Evolutionary conservation across 495 filamentous ascomycete species (phyloP).

Genomic region (Aeminium ludgeri): DNA sequence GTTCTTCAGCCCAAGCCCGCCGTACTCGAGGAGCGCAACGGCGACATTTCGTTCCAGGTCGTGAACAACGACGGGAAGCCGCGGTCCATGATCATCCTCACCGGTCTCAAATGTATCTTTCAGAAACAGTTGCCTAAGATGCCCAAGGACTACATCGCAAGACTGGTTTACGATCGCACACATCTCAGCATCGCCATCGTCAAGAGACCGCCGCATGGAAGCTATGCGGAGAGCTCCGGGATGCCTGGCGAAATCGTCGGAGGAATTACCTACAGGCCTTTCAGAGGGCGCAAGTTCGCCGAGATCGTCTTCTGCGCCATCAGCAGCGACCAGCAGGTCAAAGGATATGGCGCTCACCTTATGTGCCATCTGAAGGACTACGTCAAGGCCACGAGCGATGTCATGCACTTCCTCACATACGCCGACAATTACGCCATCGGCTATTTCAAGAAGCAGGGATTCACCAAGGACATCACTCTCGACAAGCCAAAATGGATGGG

Average conservation of each 20-base stretch:
- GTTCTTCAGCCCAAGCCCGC: slow-evolving; percentile 38
- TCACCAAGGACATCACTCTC: slow-evolving; percentile 94
- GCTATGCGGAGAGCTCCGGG: slow-evolving; percentile 1
- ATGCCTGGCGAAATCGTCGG: slow-evolving; percentile 27
- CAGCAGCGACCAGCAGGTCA: slow-evolving; percentile 94
- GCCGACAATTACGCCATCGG: slow-evolving; percentile 98
- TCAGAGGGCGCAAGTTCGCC: slow-evolving; percentile 81
- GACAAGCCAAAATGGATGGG: slow-evolving; percentile 92
- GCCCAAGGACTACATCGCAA: slow-evolving; percentile 97
- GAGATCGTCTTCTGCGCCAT: slow-evolving; percentile 99
- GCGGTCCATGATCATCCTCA: slow-evolving; percentile 85
- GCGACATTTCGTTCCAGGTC: slow-evolving; percentile 92
- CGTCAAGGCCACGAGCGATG: slow-evolving; percentile 86
- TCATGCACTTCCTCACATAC: slow-evolving; percentile 98
- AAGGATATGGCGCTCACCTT: slow-evolving; percentile 91
- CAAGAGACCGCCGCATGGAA: slow-evolving; percentile 31
- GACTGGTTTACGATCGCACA: slow-evolving; percentile 90
- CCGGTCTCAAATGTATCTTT: slow-evolving; percentile 92
- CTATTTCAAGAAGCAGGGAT: slow-evolving; percentile 98
- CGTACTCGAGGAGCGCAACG: slow-evolving; percentile 81
- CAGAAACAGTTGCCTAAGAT: slow-evolving; percentile 98
- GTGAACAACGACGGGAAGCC: slow-evolving; percentile 88
- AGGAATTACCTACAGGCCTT: slow-evolving; percentile 93
- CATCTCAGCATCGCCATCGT: slow-evolving; percentile 95
- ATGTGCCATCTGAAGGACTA: slow-evolving; percentile 99